phyloP scores from a whole-genome alignment of 2,329 filamentous ascomycete species.

The Colletotrichum chrysophilum region DNA sequence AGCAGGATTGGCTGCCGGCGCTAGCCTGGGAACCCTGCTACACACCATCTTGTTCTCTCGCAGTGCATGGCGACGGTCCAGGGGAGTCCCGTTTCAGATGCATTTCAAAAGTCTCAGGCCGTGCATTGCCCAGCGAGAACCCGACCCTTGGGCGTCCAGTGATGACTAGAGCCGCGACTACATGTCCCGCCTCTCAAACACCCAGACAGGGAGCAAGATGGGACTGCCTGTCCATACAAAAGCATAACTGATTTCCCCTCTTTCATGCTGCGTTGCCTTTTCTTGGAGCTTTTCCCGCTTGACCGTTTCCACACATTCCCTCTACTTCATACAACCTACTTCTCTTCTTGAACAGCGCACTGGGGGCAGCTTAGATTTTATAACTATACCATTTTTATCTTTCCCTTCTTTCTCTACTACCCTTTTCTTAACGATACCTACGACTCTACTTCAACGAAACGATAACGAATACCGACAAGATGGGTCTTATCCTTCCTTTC shows the following conservation, averaged over 20 bases:
- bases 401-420: not conserved
- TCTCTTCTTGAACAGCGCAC: slow-evolving; percentile 20
- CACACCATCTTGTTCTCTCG: slow-evolving; percentile 18
- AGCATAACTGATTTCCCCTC: slow-evolving; percentile 18
- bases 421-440: not conserved
- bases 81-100: slow-evolving; percentile 39
- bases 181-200: slow-evolving; percentile 21
- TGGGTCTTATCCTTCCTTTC: slow-evolving; percentile 48
- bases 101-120: slow-evolving; percentile 33
- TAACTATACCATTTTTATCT: not conserved
- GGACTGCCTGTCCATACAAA: slow-evolving; percentile 19
- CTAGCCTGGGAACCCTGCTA: slow-evolving; percentile 1
- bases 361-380: slow-evolving; percentile 19
- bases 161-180: slow-evolving; percentile 14
- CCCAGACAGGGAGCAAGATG: slow-evolving; percentile 9
- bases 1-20: slow-evolving; percentile 22
- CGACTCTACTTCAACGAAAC: not conserved
- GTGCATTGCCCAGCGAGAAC: slow-evolving; percentile 14
- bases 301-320: not conserved
- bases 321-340: not conserved
- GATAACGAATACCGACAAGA: slow-evolving; percentile 31
- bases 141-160: slow-evolving; percentile 12
- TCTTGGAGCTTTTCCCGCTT: slow-evolving; percentile 5
- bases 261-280: slow-evolving; percentile 19
- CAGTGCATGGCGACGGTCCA: slow-evolving; percentile 30